A percentile compares a stretch with the other conserved stretches of the same genome.
Evolutionary conservation across 495 filamentous ascomycete genomes (phyloP).

Genomic region (Bathelium albidoporum): DNA sequence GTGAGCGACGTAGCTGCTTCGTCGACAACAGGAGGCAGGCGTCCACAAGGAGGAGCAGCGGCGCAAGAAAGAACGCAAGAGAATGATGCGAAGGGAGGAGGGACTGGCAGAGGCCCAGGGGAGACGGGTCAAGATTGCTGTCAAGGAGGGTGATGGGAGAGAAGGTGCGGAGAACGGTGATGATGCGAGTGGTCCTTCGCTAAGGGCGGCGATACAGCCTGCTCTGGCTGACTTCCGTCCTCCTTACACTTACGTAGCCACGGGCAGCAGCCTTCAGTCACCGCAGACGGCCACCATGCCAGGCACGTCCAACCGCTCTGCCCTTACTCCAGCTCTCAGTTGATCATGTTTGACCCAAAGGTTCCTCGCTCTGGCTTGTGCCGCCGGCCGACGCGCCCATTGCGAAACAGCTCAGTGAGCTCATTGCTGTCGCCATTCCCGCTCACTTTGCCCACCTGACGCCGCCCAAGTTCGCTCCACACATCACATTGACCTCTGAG

Average conservation of each 20-base stretch:
- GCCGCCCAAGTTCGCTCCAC: slow-evolving; percentile 24
- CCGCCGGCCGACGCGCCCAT: slow-evolving; percentile 21
- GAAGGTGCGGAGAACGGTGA: neutral
- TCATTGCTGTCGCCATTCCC: slow-evolving; percentile 12
- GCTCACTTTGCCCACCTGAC: slow-evolving; percentile 12
- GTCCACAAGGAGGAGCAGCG: neutral
- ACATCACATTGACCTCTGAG: slow-evolving; percentile 28
- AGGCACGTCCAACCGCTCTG: neutral
- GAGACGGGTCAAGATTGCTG: neutral
- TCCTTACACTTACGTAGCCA: neutral
- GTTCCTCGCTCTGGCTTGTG: slow-evolving; percentile 30
- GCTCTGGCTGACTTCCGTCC: neutral
- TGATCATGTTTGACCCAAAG: slow-evolving; percentile 6
- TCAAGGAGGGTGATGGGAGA: slow-evolving; percentile 2
- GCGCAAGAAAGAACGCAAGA: neutral
- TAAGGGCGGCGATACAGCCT: neutral
- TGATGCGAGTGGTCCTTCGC: neutral
- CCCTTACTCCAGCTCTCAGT: neutral
- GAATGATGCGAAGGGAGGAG: slow-evolving; percentile 2
- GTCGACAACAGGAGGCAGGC: neutral
- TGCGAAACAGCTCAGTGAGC: slow-evolving; percentile 15
- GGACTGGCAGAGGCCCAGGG: neutral
- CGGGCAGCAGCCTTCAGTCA: neutral
- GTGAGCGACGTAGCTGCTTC: neutral
- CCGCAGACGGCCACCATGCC: neutral